Conservation (phyloP, 257 asterid genomes). For the Solanum okadae region DNA sequence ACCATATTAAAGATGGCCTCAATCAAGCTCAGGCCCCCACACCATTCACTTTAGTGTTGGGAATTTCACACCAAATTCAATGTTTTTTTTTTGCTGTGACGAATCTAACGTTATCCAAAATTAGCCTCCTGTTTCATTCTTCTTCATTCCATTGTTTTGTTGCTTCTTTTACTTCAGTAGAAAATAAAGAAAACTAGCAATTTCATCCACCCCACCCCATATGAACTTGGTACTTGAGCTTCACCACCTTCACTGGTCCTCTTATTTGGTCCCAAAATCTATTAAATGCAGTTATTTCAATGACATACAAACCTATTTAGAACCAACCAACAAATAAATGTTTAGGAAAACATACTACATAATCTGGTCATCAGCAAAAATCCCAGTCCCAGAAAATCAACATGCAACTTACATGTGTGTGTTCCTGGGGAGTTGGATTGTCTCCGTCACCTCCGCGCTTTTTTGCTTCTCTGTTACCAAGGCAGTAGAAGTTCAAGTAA, state of each 20-base stretch:
- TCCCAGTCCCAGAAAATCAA: background rate
- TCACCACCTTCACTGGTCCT: background rate
- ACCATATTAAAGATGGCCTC: background rate
- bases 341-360: background rate
- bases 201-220: background rate
- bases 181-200: background rate
- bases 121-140: background rate
- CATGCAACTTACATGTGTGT: background rate
- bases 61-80: background rate
- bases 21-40: background rate
- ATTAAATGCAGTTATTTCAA: background rate
- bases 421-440: slow-evolving; percentile 1
- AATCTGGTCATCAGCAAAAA: background rate
- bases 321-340: background rate
- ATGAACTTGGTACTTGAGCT: background rate
- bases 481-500: slow-evolving; percentile 45
- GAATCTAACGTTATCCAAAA: background rate
- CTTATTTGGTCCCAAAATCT: background rate
- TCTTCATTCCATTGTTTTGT: background rate
- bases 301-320: background rate
- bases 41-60: background rate
- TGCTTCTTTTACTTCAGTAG: background rate
- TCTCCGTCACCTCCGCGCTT: background rate
- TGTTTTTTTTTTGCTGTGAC: background rate
- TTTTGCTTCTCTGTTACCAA: slow-evolving; percentile 34